These are phyloP conservation scores for Pachyrhizus erosus DNA, from an alignment of 306 rosid species.

Conservation along the genomic window DNA sequence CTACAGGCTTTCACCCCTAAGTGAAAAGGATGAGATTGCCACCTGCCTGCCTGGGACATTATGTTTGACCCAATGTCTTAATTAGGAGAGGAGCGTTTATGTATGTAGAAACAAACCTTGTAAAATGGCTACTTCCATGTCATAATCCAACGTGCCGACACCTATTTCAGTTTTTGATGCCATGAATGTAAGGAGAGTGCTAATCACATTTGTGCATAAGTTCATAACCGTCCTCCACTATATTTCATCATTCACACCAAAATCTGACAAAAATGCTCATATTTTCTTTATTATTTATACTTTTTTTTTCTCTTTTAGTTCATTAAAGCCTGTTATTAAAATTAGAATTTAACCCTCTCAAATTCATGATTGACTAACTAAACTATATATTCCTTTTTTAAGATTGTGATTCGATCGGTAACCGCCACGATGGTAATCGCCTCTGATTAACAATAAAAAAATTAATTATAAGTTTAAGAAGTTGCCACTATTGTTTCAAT, in stretches of 20 bases:
- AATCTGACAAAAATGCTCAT: neutral
- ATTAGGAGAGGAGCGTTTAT: constrained; percentile 24
- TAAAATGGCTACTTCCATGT: constrained; percentile 20
- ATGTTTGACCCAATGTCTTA: constrained; percentile 23
- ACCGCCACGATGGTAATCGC: too few relatives aligned
- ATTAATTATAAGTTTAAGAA: too few relatives aligned
- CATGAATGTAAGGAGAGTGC: constrained; percentile 31
- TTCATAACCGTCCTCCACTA: neutral
- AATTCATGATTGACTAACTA: neutral
- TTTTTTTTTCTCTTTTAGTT: neutral
- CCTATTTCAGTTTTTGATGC: constrained; percentile 16
- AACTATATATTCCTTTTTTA: too few relatives aligned
- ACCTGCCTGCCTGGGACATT: too few relatives aligned
- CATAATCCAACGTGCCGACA: constrained; percentile 27
- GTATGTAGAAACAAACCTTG: constrained; percentile 22
- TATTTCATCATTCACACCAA: neutral
- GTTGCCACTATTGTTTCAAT: too few relatives aligned
- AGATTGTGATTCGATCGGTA: too few relatives aligned
- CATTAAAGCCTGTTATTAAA: too few relatives aligned
- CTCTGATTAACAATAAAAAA: too few relatives aligned
- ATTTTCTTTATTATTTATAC: neutral
- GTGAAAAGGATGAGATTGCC: constrained; percentile 30
- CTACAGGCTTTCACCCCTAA: constrained; percentile 44
- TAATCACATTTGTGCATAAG: constrained; percentile 1
- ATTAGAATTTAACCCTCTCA: neutral